phyloP scores from a whole-genome alignment of 1,139 yeast genomes.

The Blastobotrys malaysiensis region DNA sequence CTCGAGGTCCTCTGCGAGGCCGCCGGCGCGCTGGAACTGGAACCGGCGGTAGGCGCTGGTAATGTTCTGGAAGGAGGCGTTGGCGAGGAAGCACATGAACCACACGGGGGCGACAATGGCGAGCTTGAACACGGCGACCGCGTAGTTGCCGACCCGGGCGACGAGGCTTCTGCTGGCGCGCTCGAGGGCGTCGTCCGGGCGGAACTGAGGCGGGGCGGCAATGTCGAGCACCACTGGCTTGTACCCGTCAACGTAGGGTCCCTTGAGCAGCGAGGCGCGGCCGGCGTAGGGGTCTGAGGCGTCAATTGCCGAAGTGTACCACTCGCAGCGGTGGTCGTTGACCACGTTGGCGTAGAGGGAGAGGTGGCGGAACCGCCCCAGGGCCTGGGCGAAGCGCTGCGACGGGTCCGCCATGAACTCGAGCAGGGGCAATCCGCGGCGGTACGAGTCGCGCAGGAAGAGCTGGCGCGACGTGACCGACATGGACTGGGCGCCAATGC shows the following conservation, averaged over 20 bases:
- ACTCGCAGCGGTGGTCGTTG: conserved; percentile 73
- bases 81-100: conserved; percentile 32
- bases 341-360: conserved; percentile 67
- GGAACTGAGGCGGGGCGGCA: conserved; percentile 1
- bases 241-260: conserved; percentile 47
- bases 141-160: conserved; percentile 11
- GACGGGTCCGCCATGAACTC: conserved; percentile 58
- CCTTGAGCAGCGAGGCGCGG: conserved; percentile 33
- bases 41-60: conserved; percentile 24
- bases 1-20: neutral
- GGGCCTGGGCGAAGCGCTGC: conserved; percentile 55
- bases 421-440: conserved; percentile 45
- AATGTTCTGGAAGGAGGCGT: conserved; percentile 29
- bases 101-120: conserved; percentile 31
- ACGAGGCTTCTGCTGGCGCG: conserved; percentile 1
- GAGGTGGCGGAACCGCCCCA: conserved; percentile 46
- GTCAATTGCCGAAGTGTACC: conserved; percentile 76
- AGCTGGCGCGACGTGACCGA: conserved; percentile 71
- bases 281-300: conserved; percentile 52
- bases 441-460: conserved; percentile 50
- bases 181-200: neutral
- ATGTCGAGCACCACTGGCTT: conserved; percentile 50
- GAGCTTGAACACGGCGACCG: conserved; percentile 18
- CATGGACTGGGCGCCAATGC: conserved; percentile 53
- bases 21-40: conserved; percentile 11